Evolutionary conservation across 495 filamentous ascomycete species (phyloP), one percentile per base, ranked within the genome.

Genomic region (Viridothelium virens): DNA sequence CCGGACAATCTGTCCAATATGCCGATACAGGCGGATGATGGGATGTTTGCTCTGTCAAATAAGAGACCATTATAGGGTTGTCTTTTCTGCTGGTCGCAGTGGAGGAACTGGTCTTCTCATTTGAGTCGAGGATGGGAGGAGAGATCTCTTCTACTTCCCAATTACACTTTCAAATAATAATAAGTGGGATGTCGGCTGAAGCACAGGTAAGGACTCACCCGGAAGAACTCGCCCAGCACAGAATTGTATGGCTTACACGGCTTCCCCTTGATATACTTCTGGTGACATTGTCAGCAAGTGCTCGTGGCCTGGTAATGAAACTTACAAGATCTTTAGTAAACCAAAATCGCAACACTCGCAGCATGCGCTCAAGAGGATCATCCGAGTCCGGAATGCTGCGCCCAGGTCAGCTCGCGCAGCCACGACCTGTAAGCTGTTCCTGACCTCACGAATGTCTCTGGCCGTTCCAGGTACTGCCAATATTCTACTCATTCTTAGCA

Each of bases 231-330:
- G n/a, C 94, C 94, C 48, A 98, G 77, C 7, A 91, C 90, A 46
- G 92, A 96, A 76, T 98, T 98, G 77, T 98, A 98, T 6, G 94
- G 94, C 76, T 98, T 98, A 84, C 91, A 96, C 10, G 94, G 94
- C 79, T 92, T 96, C 56, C 94, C 93, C 76, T 97, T 97, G 70
- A 96, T 91, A 72, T 96, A 98, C 85, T 97, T 98, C 82, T 89
- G 72, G 47, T 41, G 63, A 12, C 38, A 74, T 65, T 77, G 73
- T 63, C 37, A 70, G 62, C 37, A 72, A 48, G 12, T 65, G 25
- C 12, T 61, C 16, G 61, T 37, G 39, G 56, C 36, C 6, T 53
- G 25, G 44, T 33, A 31, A 12, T 10, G 56, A 63, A 18, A 47
- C 80, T 70, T 77, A 89, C 86, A 80, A 98, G 75, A 74, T 98